Evolutionary conservation across 2,329 filamentous ascomycete genomes (phyloP).

Genomic region (Ceratocystis huliohia): DNA sequence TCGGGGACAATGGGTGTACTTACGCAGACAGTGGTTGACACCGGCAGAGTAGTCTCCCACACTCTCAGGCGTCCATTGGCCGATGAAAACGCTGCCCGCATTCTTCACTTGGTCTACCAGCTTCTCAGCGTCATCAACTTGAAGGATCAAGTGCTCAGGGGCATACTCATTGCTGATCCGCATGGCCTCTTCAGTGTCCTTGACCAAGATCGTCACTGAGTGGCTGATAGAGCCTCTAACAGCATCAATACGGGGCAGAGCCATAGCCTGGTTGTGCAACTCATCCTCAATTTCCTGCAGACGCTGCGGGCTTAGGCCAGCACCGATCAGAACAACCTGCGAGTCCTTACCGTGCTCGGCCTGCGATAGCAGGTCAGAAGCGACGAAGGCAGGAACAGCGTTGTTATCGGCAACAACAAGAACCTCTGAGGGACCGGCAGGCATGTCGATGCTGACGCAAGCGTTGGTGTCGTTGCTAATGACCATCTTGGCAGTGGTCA

Average conservation of each 20-base stretch:
- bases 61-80: conserved; percentile 91
- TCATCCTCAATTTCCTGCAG: conserved; percentile 81
- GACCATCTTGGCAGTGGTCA: conserved; percentile 96
- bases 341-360: conserved; percentile 95
- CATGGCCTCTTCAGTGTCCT: conserved; percentile 60
- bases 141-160: conserved; percentile 90
- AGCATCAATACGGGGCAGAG: conserved; percentile 81
- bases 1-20: conserved; percentile 32
- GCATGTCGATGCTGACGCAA: conserved; percentile 95
- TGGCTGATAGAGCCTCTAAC: conserved; percentile 82
- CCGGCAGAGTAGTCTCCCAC: conserved; percentile 97
- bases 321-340: conserved; percentile 81
- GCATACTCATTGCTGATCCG: conserved; percentile 84
- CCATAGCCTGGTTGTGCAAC: conserved; percentile 73
- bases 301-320: conserved; percentile 61
- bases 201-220: conserved; percentile 73
- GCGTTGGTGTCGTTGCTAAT: conserved; percentile 96
- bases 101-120: conserved; percentile 74
- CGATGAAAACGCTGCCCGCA: conserved; percentile 90
- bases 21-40: conserved; percentile 94
- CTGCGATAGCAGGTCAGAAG: conserved; percentile 85
- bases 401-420: conserved; percentile 85
- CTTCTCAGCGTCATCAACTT: conserved; percentile 63
- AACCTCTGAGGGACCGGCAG: conserved; percentile 89
- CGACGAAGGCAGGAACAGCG: conserved; percentile 87